Base-by-base conservation (phyloP, 371 early-diverging fungal genomes). In the Fennellomyces sp. region DNA sequence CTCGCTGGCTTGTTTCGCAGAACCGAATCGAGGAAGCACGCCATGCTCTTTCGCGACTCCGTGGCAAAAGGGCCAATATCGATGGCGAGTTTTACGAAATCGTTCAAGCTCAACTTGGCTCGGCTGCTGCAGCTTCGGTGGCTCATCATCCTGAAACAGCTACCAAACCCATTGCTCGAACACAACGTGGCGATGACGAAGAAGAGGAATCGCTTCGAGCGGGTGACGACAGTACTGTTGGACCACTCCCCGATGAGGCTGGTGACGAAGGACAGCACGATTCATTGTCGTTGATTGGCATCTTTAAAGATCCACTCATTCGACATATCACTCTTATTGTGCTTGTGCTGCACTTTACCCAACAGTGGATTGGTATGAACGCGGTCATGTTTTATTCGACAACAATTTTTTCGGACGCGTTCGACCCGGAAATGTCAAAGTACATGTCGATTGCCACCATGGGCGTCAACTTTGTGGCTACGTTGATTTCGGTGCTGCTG, bases 351-450 rank as follows among this genome's bases (percentile, higher is more conserved):
- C 81, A 82, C 41, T 67, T 72, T 19, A 61, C 68, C n/a, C 93
- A 92, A 61, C 94, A 94, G 67, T 79, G 90, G 15, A 86, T 87
- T 30, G 94, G 95, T 39, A 92, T 96, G 80, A 94, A 94, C 64
- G 92, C 88, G 47, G 81, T 91, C 58, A 75, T 88, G 56, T 82
- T 87, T 63, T 94, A 89, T 73, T 89, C 90, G n/a, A 88, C 89
- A 4, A 78, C 75, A 15, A 88, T 87, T 45, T 81, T 88, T 25
- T 52, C 66, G 11, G 58, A 58, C 28, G 70, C 77, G 2, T 87
- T 87, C 60, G 82, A 82, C 21, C 52, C 67, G 0, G 68, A 68
- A 25, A 75, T 65, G 52, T 78, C 85, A 12, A 58, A 67, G 17
- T 78, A 78, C 60, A 74, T 81, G 60, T 75, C 85, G n/a, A 68